These are phyloP conservation scores for Phytophthora uliginosa DNA, from an alignment of 352 stramenopile species.

Conservation along the genomic window DNA sequence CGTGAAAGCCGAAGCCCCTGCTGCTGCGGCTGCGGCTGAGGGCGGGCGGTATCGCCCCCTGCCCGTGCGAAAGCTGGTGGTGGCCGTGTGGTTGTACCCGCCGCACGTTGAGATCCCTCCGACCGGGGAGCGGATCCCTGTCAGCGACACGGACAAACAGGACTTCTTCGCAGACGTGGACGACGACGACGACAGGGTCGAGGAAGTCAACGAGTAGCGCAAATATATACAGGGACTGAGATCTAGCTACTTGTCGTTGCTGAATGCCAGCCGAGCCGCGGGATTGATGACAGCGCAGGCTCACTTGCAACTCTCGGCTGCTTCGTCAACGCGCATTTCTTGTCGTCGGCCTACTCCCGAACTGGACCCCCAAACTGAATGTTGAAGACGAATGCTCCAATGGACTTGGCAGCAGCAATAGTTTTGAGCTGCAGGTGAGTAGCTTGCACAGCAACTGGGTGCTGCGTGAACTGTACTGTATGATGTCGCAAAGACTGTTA, in stretches of 20 bases:
- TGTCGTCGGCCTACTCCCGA: slow-evolving; percentile 13
- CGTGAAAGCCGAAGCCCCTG: not conserved
- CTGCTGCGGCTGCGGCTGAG: not conserved
- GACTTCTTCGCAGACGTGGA: slow-evolving; percentile 61
- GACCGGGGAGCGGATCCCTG: slow-evolving; percentile 65
- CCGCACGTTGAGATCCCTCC: slow-evolving; percentile 68
- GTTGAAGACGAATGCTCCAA: slow-evolving; percentile 4
- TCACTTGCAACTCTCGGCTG: slow-evolving; percentile 13
- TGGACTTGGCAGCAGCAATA: not conserved
- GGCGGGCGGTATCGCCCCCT: slow-evolving; percentile 51
- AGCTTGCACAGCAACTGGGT: slow-evolving; percentile 8
- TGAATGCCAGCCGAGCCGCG: not conserved
- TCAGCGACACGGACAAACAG: slow-evolving; percentile 40
- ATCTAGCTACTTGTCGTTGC: not conserved
- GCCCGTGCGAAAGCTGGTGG: slow-evolving; percentile 60
- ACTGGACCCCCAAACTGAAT: slow-evolving; percentile 16
- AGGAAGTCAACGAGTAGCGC: slow-evolving; percentile 20
- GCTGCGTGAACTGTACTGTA: not conserved
- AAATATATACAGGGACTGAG: not conserved
- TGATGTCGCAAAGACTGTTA: slow-evolving; percentile 5
- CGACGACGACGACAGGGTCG: slow-evolving; percentile 22
- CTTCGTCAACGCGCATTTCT: slow-evolving; percentile 10
- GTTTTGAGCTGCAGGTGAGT: not conserved
- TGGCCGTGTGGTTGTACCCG: slow-evolving; percentile 82
- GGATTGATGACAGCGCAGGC: slow-evolving; percentile 9